These are phyloP conservation scores for Arachnopeziza araneosa DNA, from an alignment of 2,329 filamentous ascomycete genomes.

Conservation along the genomic window DNA sequence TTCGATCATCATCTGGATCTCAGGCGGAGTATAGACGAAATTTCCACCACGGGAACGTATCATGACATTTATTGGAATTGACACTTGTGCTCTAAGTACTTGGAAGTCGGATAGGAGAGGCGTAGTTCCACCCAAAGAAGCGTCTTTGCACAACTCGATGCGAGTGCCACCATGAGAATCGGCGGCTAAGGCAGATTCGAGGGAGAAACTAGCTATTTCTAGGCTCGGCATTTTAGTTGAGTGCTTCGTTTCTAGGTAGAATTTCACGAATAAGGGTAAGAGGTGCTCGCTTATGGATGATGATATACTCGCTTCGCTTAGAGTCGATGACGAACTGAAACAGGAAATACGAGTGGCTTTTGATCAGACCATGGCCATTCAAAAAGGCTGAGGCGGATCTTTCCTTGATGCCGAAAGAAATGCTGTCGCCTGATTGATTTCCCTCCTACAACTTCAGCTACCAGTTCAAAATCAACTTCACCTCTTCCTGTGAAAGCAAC, in stretches of 20 bases:
- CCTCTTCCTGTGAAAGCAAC: not conserved
- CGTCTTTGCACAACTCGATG: constrained; percentile 44
- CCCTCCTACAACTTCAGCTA: not conserved
- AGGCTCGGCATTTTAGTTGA: constrained; percentile 18
- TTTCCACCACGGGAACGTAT: constrained; percentile 43
- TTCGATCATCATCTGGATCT: constrained; percentile 40
- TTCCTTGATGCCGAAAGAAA: not conserved
- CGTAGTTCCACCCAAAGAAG: constrained; percentile 38
- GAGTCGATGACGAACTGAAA: no score
- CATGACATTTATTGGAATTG: constrained; percentile 45
- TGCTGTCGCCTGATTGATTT: not conserved
- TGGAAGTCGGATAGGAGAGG: constrained; percentile 27
- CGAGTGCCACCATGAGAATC: constrained; percentile 39
- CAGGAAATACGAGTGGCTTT: no score
- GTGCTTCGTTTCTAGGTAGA: no score
- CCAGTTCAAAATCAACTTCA: not conserved
- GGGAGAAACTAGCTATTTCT: constrained; percentile 46
- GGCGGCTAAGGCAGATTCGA: constrained; percentile 38
- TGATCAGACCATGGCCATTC: no score
- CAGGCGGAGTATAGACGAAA: constrained; percentile 37
- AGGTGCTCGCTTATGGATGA: not conserved
- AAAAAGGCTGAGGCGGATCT: not conserved
- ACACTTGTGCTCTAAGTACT: constrained; percentile 16
- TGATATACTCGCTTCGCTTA: not conserved
- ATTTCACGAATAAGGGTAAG: no score